phyloP scores from a whole-genome alignment of 2,329 filamentous ascomycete genomes.

The Helicocarpus griseus region DNA sequence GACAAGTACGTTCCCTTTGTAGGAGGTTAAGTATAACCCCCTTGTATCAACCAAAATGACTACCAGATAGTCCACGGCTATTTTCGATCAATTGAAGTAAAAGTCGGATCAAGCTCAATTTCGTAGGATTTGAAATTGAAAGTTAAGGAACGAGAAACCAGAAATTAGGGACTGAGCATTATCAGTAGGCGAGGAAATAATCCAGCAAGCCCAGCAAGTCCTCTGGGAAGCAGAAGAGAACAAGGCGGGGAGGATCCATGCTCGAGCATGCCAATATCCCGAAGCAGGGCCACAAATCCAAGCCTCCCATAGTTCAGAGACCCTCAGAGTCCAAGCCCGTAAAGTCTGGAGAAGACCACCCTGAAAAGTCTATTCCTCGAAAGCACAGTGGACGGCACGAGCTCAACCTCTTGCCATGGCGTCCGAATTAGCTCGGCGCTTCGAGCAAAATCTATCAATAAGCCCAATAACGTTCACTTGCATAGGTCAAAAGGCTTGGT shows the following conservation, averaged over 20 bases:
- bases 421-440: not conserved
- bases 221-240: not conserved
- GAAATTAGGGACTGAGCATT: too few species aligned
- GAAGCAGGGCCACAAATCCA: constrained; percentile 3
- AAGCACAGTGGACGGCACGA: not conserved
- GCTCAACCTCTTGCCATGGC: not conserved
- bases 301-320: not conserved
- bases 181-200: too few species aligned
- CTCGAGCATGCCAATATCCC: not conserved
- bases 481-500: too few species aligned
- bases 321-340: not conserved
- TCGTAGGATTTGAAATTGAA: too few species aligned
- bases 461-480: too few species aligned
- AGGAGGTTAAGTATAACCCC: not conserved
- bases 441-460: not conserved
- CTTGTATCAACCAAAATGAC: not conserved
- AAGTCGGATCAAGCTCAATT: too few species aligned
- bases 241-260: not conserved
- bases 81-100: not conserved
- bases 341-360: not conserved
- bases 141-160: too few species aligned
- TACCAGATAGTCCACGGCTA: not conserved
- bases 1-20: not conserved
- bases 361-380: not conserved
- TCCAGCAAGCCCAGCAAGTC: too few species aligned